Evolutionary conservation across 169 alveolate species (phyloP).

Genomic region (Plasmodium ovale): DNA sequence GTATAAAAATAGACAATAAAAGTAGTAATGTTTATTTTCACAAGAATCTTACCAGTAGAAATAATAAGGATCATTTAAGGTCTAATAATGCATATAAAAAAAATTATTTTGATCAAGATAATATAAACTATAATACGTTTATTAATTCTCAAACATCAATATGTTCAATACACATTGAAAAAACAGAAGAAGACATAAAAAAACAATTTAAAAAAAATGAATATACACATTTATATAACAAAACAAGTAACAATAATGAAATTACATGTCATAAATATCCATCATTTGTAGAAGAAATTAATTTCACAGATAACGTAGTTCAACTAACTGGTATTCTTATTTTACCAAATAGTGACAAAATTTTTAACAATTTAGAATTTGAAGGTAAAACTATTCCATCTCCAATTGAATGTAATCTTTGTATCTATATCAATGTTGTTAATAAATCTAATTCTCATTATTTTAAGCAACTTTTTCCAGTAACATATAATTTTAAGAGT

Average conservation of each 20-base stretch:
- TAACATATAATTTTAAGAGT: slow-evolving; percentile 60
- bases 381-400: slow-evolving; percentile 63
- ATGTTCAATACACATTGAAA: slow-evolving; percentile 71
- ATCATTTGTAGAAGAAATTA: slow-evolving; percentile 44
- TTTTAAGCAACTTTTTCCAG: slow-evolving; percentile 37
- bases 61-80: slow-evolving; percentile 15
- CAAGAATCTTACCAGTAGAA: slow-evolving; percentile 6
- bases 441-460: slow-evolving; percentile 38
- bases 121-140: slow-evolving; percentile 54
- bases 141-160: slow-evolving; percentile 59
- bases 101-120: slow-evolving; percentile 58
- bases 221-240: neutral
- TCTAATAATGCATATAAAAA: slow-evolving; percentile 29
- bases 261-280: neutral
- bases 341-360: slow-evolving; percentile 42
- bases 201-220: slow-evolving; percentile 32
- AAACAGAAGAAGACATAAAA: slow-evolving; percentile 68
- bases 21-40: neutral
- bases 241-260: neutral
- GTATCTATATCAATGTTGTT: slow-evolving; percentile 59
- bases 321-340: slow-evolving; percentile 53
- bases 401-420: slow-evolving; percentile 55
- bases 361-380: slow-evolving; percentile 59
- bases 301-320: slow-evolving; percentile 50
- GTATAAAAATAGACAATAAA: slow-evolving; percentile 36